Evolutionary conservation across 1,284 basidiomycete genomes (phyloP).

Genomic region (Serendipita sp.): DNA sequence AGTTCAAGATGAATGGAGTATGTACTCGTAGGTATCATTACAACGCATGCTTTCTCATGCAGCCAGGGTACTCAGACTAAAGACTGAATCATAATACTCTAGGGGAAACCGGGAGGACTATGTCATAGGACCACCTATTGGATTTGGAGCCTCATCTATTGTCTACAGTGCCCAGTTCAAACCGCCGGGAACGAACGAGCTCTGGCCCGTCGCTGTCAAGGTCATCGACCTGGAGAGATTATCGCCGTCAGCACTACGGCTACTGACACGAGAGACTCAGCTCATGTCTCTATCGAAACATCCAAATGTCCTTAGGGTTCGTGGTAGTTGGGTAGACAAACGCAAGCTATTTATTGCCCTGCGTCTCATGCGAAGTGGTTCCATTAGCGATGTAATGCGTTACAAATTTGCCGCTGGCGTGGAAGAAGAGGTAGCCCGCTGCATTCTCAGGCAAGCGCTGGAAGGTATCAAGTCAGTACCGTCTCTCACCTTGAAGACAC

Average conservation of each 20-base stretch:
- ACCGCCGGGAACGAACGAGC: slow-evolving; percentile 24
- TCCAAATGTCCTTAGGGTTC: slow-evolving; percentile 78
- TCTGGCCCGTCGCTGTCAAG: slow-evolving; percentile 65
- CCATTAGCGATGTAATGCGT: slow-evolving; percentile 56
- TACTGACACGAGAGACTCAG: slow-evolving; percentile 72
- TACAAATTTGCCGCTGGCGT: slow-evolving; percentile 76
- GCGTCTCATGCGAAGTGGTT: slow-evolving; percentile 79
- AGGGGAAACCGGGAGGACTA: slow-evolving; percentile 63
- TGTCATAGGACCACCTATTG: slow-evolving; percentile 55
- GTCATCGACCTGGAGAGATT: slow-evolving; percentile 76
- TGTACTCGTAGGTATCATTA: slow-evolving; percentile 47
- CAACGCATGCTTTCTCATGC: slow-evolving; percentile 9
- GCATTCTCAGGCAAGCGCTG: slow-evolving; percentile 69
- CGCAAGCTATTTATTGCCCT: slow-evolving; percentile 76
- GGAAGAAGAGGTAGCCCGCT: slow-evolving; percentile 73
- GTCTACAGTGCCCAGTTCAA: slow-evolving; percentile 66
- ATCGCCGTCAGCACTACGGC: slow-evolving; percentile 47
- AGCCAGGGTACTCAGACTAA: not conserved
- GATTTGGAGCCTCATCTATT: slow-evolving; percentile 77
- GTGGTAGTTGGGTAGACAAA: slow-evolving; percentile 76
- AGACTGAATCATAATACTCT: slow-evolving; percentile 8
- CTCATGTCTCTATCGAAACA: slow-evolving; percentile 90
- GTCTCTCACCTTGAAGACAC: slow-evolving; percentile 3
- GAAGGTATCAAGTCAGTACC: slow-evolving; percentile 61
- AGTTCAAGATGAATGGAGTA: slow-evolving; percentile 72